A percentile compares a stretch with the other conserved stretches of the same genome.
These are phyloP conservation scores for Ammopiptanthus mongolicus DNA, from an alignment of 306 rosid species.

Conservation along the genomic window DNA sequence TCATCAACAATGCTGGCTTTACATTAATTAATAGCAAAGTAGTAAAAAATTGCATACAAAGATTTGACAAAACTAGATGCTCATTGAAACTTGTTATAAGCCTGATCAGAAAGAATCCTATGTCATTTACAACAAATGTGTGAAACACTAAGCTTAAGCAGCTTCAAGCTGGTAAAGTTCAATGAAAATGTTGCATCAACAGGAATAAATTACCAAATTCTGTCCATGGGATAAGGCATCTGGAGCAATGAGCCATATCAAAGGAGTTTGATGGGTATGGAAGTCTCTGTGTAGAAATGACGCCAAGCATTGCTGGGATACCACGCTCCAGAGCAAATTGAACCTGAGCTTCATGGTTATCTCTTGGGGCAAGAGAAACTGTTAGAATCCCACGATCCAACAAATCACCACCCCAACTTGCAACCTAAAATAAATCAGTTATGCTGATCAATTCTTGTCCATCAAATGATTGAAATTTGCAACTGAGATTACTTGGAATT, in stretches of 20 bases:
- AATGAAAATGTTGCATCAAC: background rate
- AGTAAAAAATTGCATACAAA: background rate
- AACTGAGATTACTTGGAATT: background rate
- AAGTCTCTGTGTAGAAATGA: slow-evolving; percentile 93
- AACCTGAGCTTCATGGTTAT: slow-evolving; percentile 99
- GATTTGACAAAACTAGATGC: background rate
- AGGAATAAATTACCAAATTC: slow-evolving; percentile 67
- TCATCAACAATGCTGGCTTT: too few species aligned
- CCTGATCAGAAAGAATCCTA: background rate
- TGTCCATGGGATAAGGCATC: slow-evolving; percentile 99
- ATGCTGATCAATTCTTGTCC: background rate
- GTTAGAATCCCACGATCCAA: slow-evolving; percentile 88
- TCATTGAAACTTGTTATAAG: background rate
- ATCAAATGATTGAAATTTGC: background rate
- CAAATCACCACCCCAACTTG: slow-evolving; percentile 99
- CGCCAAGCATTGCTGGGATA: slow-evolving; percentile 95
- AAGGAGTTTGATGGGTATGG: slow-evolving; percentile 93
- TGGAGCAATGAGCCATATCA: slow-evolving; percentile 99
- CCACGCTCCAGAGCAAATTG: slow-evolving; percentile 99
- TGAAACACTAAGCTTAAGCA: background rate
- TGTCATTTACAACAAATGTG: background rate
- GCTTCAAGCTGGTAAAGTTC: background rate
- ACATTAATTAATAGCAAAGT: background rate
- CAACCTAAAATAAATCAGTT: slow-evolving; percentile 56
- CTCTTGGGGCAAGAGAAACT: slow-evolving; percentile 96